Base-by-base conservation (phyloP, 306 rosid genomes). In the Prunus campanulata region DNA sequence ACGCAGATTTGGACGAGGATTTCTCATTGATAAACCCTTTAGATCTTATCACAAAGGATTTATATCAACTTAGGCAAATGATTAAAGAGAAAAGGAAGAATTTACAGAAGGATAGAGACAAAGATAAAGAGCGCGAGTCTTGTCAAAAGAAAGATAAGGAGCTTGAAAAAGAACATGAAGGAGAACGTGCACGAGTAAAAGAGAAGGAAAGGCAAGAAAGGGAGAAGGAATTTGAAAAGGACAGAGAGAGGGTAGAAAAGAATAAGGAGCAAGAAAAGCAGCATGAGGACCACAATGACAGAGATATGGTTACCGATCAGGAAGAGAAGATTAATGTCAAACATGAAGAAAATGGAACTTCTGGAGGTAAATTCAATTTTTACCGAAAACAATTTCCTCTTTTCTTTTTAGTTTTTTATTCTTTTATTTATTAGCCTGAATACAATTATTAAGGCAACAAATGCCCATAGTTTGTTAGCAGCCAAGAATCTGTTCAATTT, bases 21-120 rank as follows among this genome's bases (percentile, higher is more conserved):
- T 95, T 95, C 86, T 92, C 97, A 11, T 89, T 95, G 83, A 67
- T 91, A 84, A 90, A 90, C 80, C 97, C 99, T 74, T 70, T 92
- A 80, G 99, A 95, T 85, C 95, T 95, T 69, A 92, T 95, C 81
- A 92, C 97, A 29, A 95, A 92, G 83, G 93, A 88, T 88, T 92
- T 92, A 68, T 73, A 84, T 74, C 92, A 95, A 82, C 87, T 95
- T 55, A 78, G 93, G 80, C 91, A 89, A 88, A 80, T 92, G 83
- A 81, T 95, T 29, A 90, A 75, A 79, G 97, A 95, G 49, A 88
- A 89, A 79, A 88, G 81, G 83, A 90, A 84, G 84, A 85, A 70
- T 82, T 74, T 70, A 75, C 89, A 64, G 47, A 95, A 88, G 83
- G 97, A 95, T 18, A 84, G 77, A 83, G 84, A 81, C 73, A 91